Percentiles rank a stretch among this genome's conserved stretches.
phyloP scores from a whole-genome alignment of 257 asterid species.

The Echites panduratus region DNA sequence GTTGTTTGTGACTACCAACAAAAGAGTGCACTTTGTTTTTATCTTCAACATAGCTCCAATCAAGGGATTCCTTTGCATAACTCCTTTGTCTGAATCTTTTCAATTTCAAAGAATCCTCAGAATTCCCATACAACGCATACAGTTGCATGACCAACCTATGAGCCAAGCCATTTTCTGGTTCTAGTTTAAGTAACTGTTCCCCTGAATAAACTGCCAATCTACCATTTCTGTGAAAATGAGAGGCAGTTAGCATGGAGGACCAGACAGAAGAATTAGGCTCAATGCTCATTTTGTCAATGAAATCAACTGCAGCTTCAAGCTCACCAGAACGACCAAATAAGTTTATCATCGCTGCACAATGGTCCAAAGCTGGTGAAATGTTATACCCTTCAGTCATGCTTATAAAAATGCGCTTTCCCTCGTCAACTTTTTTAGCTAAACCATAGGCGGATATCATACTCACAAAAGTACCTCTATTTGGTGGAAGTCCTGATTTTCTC shows the following conservation, averaged over 20 bases:
- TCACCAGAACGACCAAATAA: conserved; percentile 66
- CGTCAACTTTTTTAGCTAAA: conserved; percentile 53
- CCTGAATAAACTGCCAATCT: conserved; percentile 59
- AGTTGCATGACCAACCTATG: conserved; percentile 38
- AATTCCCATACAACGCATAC: conserved; percentile 38
- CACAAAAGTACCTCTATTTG: conserved; percentile 64
- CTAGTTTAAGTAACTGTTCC: conserved; percentile 57
- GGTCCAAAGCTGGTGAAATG: conserved; percentile 53
- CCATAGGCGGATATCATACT: conserved; percentile 62
- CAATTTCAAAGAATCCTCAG: conserved; percentile 30
- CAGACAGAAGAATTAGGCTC: conserved; percentile 51
- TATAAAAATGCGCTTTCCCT: conserved; percentile 41
- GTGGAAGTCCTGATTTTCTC: conserved; percentile 38
- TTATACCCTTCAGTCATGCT: conserved; percentile 44
- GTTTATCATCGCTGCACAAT: conserved; percentile 61
- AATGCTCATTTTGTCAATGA: conserved; percentile 38
- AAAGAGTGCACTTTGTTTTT: conserved; percentile 42
- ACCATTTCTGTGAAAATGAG: conserved; percentile 51
- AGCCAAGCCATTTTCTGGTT: conserved; percentile 43
- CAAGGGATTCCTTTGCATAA: conserved; percentile 25
- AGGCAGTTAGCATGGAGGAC: conserved; percentile 63
- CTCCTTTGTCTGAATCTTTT: conserved; percentile 34
- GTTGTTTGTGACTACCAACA: conserved; percentile 29
- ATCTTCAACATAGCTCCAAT: conserved; percentile 59
- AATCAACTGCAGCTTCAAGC: conserved; percentile 59